Conservation (phyloP, 225 moss, liverwort and hornwort genomes). For the Pseudoscleropodium purum region DNA sequence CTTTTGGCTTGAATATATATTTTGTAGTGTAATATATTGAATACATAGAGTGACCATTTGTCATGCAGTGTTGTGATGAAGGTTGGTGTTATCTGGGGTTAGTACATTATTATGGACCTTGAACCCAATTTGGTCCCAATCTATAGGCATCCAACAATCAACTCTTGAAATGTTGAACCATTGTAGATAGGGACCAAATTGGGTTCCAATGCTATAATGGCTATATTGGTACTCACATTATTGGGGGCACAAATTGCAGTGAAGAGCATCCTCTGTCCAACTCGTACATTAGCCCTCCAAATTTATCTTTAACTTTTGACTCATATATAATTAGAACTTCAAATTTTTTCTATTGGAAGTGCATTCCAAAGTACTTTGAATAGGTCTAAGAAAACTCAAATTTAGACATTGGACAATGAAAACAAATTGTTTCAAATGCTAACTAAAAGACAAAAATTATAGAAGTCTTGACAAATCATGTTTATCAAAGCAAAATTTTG, state of each 20-base stretch:
- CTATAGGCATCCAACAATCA: accelerated
- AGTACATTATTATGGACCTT: not conserved
- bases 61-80: not conserved
- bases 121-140: not conserved
- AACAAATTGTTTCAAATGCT: not conserved
- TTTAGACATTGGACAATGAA: not conserved
- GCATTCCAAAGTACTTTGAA: too few species aligned
- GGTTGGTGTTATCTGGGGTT: not conserved
- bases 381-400: not conserved
- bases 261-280: not conserved
- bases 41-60: not conserved
- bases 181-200: accelerated
- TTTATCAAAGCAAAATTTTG: not conserved
- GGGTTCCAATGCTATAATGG: accelerated
- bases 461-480: not conserved
- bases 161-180: not conserved
- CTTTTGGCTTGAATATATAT: too few species aligned
- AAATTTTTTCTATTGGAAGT: not conserved
- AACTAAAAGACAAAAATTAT: not conserved
- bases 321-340: not conserved
- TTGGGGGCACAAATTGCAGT: accelerated
- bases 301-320: not conserved
- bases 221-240: accelerated
- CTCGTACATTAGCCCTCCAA: not conserved
- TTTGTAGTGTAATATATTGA: not conserved